phyloP scores from a whole-genome alignment of 192 early-diverging fungal species.

The Entomortierella beljakovae region DNA sequence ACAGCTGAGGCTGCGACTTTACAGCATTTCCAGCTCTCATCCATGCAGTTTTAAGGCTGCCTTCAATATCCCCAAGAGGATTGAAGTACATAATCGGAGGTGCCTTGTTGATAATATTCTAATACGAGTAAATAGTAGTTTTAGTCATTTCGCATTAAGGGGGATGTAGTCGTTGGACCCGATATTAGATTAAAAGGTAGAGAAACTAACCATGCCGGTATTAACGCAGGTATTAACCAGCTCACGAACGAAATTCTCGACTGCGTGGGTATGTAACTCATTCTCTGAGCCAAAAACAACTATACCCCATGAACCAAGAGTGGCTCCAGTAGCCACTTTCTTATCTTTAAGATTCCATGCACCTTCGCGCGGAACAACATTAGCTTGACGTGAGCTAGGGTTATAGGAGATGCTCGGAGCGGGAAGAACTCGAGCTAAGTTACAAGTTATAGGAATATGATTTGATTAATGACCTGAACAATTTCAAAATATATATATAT shows the following conservation, averaged over 20 bases:
- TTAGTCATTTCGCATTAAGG: background rate
- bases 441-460: no score
- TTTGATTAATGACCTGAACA: background rate
- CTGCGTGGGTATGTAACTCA: slow-evolving; percentile 60
- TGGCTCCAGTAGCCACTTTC: slow-evolving; percentile 78
- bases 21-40: slow-evolving; percentile 74
- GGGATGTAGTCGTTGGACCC: background rate
- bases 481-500: no score
- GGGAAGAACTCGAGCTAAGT: slow-evolving; percentile 76
- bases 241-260: slow-evolving; percentile 79
- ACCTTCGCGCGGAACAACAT: slow-evolving; percentile 72
- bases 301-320: slow-evolving; percentile 85
- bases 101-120: slow-evolving; percentile 57
- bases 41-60: slow-evolving; percentile 76
- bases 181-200: background rate
- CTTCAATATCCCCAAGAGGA: slow-evolving; percentile 76
- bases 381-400: slow-evolving; percentile 55
- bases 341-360: slow-evolving; percentile 92
- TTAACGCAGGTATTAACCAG: slow-evolving; percentile 79
- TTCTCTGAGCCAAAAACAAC: slow-evolving; percentile 76
- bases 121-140: background rate
- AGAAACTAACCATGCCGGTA: slow-evolving; percentile 71
- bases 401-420: slow-evolving; percentile 82
- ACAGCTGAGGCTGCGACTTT: slow-evolving; percentile 77
- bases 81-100: slow-evolving; percentile 65